Evolutionary conservation across 164 flowering plant species (phyloP).

Genomic region (Chimonanthus praecox): DNA sequence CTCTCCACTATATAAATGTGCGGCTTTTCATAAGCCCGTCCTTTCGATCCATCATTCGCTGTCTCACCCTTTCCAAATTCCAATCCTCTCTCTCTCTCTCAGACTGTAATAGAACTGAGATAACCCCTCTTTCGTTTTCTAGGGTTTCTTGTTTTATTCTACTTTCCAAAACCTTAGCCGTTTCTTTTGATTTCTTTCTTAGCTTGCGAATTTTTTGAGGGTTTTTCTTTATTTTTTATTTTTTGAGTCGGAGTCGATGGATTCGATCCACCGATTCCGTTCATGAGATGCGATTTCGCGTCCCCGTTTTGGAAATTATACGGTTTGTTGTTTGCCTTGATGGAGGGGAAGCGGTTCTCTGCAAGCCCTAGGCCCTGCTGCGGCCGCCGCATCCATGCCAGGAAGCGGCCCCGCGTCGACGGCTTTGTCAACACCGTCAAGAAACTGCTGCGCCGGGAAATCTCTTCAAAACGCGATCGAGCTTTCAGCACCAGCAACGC

Average conservation of each 20-base stretch:
- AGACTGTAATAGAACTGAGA: background rate
- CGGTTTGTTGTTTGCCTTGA: slow-evolving; percentile 12
- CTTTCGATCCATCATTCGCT: background rate
- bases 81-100: background rate
- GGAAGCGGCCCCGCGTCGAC: slow-evolving; percentile 61
- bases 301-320: background rate
- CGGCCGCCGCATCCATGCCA: slow-evolving; percentile 66
- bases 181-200: background rate
- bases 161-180: background rate
- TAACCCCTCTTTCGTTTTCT: background rate
- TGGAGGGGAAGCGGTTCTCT: slow-evolving; percentile 70
- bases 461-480: slow-evolving; percentile 66
- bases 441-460: slow-evolving; percentile 91
- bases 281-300: slow-evolving; percentile 3
- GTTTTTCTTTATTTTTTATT: background rate
- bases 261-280: background rate
- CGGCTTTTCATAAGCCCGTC: too few species aligned
- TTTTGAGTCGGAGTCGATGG: background rate
- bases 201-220: background rate
- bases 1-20: too few species aligned
- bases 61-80: background rate
- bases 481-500: slow-evolving; percentile 78
- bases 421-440: slow-evolving; percentile 88
- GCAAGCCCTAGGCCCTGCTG: slow-evolving; percentile 77
- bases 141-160: background rate